Percentiles rank a stretch among this genome's conserved stretches.
Evolutionary conservation across 768 basidiomycete species (phyloP).

Genomic region (Dentipellis fragilis): DNA sequence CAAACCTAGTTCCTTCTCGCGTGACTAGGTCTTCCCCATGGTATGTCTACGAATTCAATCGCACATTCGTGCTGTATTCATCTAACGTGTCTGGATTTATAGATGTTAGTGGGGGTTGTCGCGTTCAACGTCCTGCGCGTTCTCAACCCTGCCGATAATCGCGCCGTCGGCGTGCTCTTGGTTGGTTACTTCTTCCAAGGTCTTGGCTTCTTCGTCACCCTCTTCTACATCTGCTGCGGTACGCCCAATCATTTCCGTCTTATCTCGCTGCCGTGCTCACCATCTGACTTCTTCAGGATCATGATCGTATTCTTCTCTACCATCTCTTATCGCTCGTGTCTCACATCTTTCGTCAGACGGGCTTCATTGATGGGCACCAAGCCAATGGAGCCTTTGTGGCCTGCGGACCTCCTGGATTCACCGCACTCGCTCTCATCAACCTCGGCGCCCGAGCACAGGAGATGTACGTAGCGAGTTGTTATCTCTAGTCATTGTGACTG

Average conservation of each 20-base stretch:
- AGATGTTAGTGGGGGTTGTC: constrained; percentile 41
- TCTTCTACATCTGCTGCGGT: constrained; percentile 39
- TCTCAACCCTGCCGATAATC: constrained; percentile 23
- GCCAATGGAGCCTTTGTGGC: constrained; percentile 40
- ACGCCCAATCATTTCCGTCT: constrained; percentile 5
- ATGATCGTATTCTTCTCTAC: constrained; percentile 23
- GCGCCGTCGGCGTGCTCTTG: constrained; percentile 32
- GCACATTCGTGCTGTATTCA: not conserved
- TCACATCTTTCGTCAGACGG: constrained; percentile 23
- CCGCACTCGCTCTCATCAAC: constrained; percentile 35
- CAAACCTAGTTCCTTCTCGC: not conserved
- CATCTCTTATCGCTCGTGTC: not conserved
- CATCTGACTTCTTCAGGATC: constrained; percentile 18
- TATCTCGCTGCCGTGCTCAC: not conserved
- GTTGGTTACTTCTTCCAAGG: constrained; percentile 41
- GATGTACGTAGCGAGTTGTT: constrained; percentile 22
- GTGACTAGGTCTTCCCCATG: constrained; percentile 24
- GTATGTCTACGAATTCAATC: constrained; percentile 4
- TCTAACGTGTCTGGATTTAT: not conserved
- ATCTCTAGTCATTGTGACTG: not conserved
- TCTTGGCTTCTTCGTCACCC: constrained; percentile 37
- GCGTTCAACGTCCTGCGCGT: constrained; percentile 33
- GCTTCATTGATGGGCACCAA: constrained; percentile 36
- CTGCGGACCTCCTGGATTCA: constrained; percentile 40
- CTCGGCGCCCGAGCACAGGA: constrained; percentile 27